Conservation (phyloP, 2,329 filamentous ascomycete species). For the Huntiella savannae region DNA sequence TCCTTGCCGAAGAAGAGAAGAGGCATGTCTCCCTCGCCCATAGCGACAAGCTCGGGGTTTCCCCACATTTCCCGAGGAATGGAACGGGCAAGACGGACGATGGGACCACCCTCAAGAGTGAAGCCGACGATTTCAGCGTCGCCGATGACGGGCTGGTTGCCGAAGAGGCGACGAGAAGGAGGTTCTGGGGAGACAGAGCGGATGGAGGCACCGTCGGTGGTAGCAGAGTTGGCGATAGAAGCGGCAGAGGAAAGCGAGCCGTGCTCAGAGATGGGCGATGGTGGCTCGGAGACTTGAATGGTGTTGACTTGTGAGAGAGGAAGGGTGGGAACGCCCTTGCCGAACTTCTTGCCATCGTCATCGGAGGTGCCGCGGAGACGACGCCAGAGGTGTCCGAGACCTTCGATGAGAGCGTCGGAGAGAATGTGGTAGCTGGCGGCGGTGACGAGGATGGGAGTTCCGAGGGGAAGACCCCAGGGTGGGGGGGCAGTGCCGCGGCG, state of each 20-base stretch:
- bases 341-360: conserved; percentile 6
- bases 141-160: conserved; percentile 12
- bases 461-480: conserved; percentile 39
- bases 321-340: conserved; percentile 14
- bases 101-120: conserved; percentile 26
- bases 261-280: conserved; percentile 6
- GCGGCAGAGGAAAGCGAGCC: not conserved
- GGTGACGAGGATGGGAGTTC: conserved; percentile 40
- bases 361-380: conserved; percentile 15
- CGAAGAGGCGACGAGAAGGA: conserved; percentile 13
- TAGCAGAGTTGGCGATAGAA: not conserved
- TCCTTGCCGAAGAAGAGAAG: conserved; percentile 7
- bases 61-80: conserved; percentile 13
- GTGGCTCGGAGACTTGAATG: conserved; percentile 9
- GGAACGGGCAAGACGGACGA: conserved; percentile 24
- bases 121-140: conserved; percentile 23
- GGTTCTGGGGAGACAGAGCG: not conserved
- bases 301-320: conserved; percentile 19
- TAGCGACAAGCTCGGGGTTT: conserved; percentile 11
- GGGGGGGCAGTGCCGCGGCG: conserved; percentile 22
- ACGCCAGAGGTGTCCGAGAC: conserved; percentile 18
- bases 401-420: conserved; percentile 21
- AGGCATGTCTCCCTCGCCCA: conserved; percentile 5
- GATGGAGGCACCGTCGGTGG: not conserved
- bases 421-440: conserved; percentile 33